Percentiles rank a stretch among this genome's conserved stretches.
Conservation (phyloP, 2,329 filamentous ascomycete genomes). For the Aspergillus sp. region DNA sequence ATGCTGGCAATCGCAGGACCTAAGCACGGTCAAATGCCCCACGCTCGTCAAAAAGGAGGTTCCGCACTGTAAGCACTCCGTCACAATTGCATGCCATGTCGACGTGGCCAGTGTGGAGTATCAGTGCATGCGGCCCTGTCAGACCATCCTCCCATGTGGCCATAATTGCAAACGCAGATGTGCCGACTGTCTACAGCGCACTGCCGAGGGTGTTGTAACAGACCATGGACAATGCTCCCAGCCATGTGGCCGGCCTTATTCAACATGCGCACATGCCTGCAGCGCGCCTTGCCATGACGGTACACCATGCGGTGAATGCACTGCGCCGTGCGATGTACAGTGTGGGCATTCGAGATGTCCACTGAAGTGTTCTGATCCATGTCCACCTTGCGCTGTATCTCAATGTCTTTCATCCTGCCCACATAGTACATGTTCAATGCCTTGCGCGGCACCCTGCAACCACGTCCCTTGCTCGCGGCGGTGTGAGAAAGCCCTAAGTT, state of each 20-base stretch:
- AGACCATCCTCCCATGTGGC: constrained; percentile 52
- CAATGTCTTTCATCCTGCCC: constrained; percentile 56
- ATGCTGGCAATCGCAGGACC: constrained; percentile 47
- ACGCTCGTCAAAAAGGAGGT: constrained; percentile 49
- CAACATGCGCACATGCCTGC: constrained; percentile 60
- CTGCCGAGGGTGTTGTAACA: constrained; percentile 26
- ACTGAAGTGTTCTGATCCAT: constrained; percentile 60
- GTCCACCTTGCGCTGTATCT: constrained; percentile 59
- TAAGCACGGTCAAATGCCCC: constrained; percentile 50
- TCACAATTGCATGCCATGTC: constrained; percentile 51
- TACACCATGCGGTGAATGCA: constrained; percentile 29
- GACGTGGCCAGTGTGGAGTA: constrained; percentile 47
- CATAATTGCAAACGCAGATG: constrained; percentile 57
- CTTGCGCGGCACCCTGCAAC: constrained; percentile 67
- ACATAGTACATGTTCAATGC: constrained; percentile 53
- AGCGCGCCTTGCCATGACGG: constrained; percentile 51
- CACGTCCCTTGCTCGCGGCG: constrained; percentile 64
- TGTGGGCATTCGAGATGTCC: constrained; percentile 59
- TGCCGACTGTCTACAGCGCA: constrained; percentile 44
- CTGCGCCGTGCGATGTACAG: constrained; percentile 51
- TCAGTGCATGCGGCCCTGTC: constrained; percentile 53
- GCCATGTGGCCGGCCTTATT: constrained; percentile 52
- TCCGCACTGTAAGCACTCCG: constrained; percentile 56
- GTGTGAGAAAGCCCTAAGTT: constrained; percentile 55
- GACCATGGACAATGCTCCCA: constrained; percentile 47